These are phyloP conservation scores for Raffaelea ambrosiae DNA, from an alignment of 2,329 filamentous ascomycete species.

Conservation along the genomic window DNA sequence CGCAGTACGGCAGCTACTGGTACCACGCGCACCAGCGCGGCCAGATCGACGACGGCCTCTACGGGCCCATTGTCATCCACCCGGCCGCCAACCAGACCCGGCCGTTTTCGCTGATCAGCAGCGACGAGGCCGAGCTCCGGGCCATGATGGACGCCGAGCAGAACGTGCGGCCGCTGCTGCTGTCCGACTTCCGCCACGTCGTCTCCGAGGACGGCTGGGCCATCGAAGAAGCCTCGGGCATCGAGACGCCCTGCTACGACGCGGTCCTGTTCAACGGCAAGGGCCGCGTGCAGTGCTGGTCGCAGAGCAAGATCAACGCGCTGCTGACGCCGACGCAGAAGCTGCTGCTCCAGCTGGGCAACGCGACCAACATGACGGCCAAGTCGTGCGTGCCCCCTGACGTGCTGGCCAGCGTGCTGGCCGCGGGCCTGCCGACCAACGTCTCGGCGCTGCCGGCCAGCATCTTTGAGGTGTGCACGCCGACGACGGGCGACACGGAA, in stretches of 20 bases:
- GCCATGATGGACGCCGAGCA: conserved; percentile 41
- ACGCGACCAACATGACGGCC: conserved; percentile 26
- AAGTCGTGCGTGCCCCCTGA: conserved; percentile 34
- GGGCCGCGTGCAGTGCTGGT: conserved; percentile 43
- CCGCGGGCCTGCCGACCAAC: conserved; percentile 18
- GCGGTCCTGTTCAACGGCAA: conserved; percentile 55
- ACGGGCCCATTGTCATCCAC: conserved; percentile 45
- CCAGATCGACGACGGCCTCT: conserved; percentile 53
- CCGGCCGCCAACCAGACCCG: conserved; percentile 21
- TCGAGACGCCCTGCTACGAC: conserved; percentile 50
- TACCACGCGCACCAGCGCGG: conserved; percentile 50
- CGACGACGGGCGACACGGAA: conserved; percentile 33
- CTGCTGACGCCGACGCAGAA: conserved; percentile 25
- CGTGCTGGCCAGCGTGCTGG: conserved; percentile 26
- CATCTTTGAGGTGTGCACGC: conserved; percentile 37
- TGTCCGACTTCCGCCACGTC: conserved; percentile 49
- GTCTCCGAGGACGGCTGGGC: conserved; percentile 29
- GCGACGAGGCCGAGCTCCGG: conserved; percentile 24
- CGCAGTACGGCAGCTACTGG: conserved; percentile 50
- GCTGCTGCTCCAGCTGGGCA: conserved; percentile 18
- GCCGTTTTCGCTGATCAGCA: conserved; percentile 42
- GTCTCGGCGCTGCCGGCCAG: conserved; percentile 29
- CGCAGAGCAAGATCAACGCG: conserved; percentile 31
- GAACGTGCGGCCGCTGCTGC: conserved; percentile 35
- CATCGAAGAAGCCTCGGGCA: conserved; percentile 31